Evolutionary conservation across 2,329 filamentous ascomycete genomes (phyloP).

Genomic region (Thielaviopsis musarum): DNA sequence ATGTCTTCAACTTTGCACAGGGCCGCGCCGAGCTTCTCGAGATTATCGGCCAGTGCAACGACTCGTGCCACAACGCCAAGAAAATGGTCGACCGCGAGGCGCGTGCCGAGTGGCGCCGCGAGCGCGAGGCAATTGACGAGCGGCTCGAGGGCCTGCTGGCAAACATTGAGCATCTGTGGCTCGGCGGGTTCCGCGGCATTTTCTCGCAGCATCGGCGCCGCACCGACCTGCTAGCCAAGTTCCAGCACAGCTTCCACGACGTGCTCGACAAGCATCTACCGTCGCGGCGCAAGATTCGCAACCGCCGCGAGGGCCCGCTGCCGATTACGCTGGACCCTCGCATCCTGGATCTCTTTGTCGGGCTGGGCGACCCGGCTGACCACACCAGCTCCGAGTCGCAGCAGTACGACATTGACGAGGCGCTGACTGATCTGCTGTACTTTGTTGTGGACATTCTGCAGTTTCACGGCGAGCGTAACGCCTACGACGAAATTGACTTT

Average conservation of each 20-base stretch:
- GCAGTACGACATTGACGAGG: conserved; percentile 64
- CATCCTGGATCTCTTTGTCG: conserved; percentile 77
- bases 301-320: conserved; percentile 20
- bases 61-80: conserved; percentile 57
- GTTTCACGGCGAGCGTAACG: conserved; percentile 90
- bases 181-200: conserved; percentile 89
- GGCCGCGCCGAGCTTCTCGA: conserved; percentile 66
- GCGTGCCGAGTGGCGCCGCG: conserved; percentile 77
- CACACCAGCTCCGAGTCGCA: conserved; percentile 45
- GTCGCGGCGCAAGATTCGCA: conserved; percentile 51
- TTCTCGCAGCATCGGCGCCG: conserved; percentile 58
- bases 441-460: conserved; percentile 94
- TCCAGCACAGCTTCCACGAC: conserved; percentile 60
- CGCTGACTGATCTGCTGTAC: conserved; percentile 81
- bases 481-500: conserved; percentile 95
- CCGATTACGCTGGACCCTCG: conserved; percentile 36
- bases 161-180: conserved; percentile 84
- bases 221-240: conserved; percentile 49
- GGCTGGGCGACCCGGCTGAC: conserved; percentile 66
- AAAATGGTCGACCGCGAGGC: conserved; percentile 59
- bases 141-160: conserved; percentile 62
- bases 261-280: conserved; percentile 75
- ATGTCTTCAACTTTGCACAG: conserved; percentile 58
- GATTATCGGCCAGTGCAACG: conserved; percentile 67
- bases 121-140: conserved; percentile 62